Evolutionary conservation across 306 rosid species (phyloP).

Genomic region (Coriaria nepalensis): DNA sequence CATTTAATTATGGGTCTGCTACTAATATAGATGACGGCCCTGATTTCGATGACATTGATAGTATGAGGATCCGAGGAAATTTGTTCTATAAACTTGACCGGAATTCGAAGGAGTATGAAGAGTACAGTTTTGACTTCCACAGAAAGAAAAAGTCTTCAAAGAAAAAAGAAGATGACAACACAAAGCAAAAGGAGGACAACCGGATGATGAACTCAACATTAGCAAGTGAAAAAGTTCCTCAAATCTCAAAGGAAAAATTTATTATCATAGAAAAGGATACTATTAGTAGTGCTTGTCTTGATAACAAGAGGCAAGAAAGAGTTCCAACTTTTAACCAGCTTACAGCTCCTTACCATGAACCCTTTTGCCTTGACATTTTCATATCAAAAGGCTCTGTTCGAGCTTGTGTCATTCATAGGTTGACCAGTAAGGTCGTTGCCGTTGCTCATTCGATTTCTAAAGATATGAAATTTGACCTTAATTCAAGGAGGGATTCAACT

Average conservation of each 20-base stretch:
- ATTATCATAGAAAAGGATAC: slow-evolving; percentile 15
- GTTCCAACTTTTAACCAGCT: slow-evolving; percentile 64
- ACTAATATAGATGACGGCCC: slow-evolving; percentile 23
- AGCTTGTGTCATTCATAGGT: slow-evolving; percentile 67
- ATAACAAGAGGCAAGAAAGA: slow-evolving; percentile 42
- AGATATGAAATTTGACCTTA: slow-evolving; percentile 64
- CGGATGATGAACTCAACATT: slow-evolving; percentile 5
- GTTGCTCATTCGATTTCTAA: slow-evolving; percentile 87
- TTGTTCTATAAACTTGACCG: slow-evolving; percentile 68
- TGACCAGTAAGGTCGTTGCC: slow-evolving; percentile 68
- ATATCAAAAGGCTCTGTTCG: slow-evolving; percentile 80
- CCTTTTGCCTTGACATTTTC: slow-evolving; percentile 80
- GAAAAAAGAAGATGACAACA: slow-evolving; percentile 17
- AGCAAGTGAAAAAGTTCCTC: slow-evolving; percentile 23
- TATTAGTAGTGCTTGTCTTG: slow-evolving; percentile 5
- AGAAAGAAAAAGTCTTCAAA: slow-evolving; percentile 48
- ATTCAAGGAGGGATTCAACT: slow-evolving; percentile 51
- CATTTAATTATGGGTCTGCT: slow-evolving; percentile 15
- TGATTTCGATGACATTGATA: slow-evolving; percentile 65
- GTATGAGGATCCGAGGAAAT: slow-evolving; percentile 53
- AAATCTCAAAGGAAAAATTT: slow-evolving; percentile 11
- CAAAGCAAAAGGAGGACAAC: slow-evolving; percentile 15
- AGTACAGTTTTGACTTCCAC: slow-evolving; percentile 61
- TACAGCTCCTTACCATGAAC: slow-evolving; percentile 74
- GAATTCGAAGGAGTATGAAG: slow-evolving; percentile 75